Evolutionary conservation across 371 early-diverging fungal genomes (phyloP), one percentile per base, ranked within the genome.

Genomic region (Dichotomocladium elegans): DNA sequence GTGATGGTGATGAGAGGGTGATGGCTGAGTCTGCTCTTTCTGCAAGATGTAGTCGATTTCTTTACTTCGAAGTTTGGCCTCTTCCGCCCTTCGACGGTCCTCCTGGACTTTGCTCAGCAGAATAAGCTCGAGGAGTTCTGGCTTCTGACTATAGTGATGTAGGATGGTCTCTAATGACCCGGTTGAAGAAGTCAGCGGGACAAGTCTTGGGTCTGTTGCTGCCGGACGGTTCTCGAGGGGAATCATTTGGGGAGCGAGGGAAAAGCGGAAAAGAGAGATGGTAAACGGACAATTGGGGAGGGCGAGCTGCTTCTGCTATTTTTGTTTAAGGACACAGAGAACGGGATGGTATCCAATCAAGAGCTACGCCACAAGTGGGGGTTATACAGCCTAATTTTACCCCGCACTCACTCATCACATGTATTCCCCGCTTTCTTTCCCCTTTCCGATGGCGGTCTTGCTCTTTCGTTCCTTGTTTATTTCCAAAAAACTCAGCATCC

Each of bases 51-150:
- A 53, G 35, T 72, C 70, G 27, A 77, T 58, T 51, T 77, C 74
- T 56, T 63, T 63, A 41, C 68, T 61, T 42, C 69, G 67, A 44
- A 75, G 57, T 42, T 68, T 67, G 1, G 78, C 74, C 57, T 77
- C 78, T 44, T 77, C 78, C 5, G 78, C 72, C 53, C 64, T 66
- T 30, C 79, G 76, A 34, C 72, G 66, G 45, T 79, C 79, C 47
- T 79, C 79, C 53, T 79, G 74, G 1, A 74, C 74, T 57, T 75
- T 79, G 51, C 74, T 69, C 9, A 68, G 58, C 21, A 79, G 64
- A 26, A 79, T 74, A 30, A 79, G 41, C 40, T 75, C 72, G 4
- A 79, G 53, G n/a, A 79, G 58, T n/a, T 79, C 76, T 17, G 79
- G 79, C 46, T 76, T 72, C 6, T 56, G 35, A 9, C 60, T 47